These are phyloP conservation scores for Komagataella populi DNA, from an alignment of 805 yeast genomes.

Conservation along the genomic window DNA sequence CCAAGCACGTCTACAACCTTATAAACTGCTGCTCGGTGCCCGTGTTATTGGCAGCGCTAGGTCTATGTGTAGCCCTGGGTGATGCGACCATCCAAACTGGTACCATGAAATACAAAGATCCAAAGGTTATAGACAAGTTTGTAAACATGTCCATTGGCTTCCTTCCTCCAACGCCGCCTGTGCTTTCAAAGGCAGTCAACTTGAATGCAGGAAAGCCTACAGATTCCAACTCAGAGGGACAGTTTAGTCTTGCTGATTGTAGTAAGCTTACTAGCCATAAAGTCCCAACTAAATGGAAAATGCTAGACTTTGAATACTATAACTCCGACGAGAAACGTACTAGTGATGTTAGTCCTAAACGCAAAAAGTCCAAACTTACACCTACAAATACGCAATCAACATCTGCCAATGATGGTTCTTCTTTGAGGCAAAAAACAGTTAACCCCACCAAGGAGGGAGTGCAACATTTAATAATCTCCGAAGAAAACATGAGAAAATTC, in stretches of 20 bases:
- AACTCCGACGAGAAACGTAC: conserved; percentile 10
- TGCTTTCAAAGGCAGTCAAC: conserved; percentile 14
- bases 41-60: conserved; percentile 46
- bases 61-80: conserved; percentile 44
- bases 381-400: not conserved
- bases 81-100: conserved; percentile 15
- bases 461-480: conserved; percentile 33
- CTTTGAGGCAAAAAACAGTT: not conserved
- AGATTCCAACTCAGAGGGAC: not conserved
- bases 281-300: conserved; percentile 44
- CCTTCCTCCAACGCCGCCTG: conserved; percentile 22
- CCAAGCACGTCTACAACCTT: conserved; percentile 44
- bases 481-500: conserved; percentile 40
- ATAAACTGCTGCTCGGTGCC: conserved; percentile 45
- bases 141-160: conserved; percentile 32
- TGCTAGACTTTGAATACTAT: conserved; percentile 40
- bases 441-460: conserved; percentile 27
- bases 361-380: conserved; percentile 4
- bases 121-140: conserved; percentile 24
- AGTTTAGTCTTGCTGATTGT: not conserved
- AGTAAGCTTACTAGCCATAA: conserved; percentile 3
- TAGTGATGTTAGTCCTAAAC: conserved; percentile 7
- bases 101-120: not conserved
- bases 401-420: conserved; percentile 2
- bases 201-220: not conserved